Base-by-base conservation (phyloP, 2,329 filamentous ascomycete species). In the Mycosphaerelloides madeirae region DNA sequence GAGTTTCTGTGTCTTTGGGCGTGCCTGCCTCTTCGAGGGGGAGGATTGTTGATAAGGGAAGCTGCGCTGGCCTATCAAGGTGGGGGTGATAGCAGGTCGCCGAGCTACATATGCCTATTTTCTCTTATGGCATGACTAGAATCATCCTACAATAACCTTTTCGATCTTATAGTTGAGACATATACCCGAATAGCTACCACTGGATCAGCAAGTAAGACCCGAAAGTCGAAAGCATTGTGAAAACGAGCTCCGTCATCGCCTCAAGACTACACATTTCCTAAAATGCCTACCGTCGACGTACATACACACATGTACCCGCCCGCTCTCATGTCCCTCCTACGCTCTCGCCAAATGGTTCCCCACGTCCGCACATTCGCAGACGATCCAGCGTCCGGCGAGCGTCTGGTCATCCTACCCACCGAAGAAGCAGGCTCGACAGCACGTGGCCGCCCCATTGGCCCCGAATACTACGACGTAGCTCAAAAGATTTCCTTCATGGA, bases 401-500 rank as follows among this genome's bases (percentile, higher is more conserved):
- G 84, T 11, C 77, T 87, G 44, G 58, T 63, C 3, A 63, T 63
- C 35, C 50, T 64, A 2, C 61, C 61, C 1, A 48, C 58, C 16
- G 61, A 64, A 47, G 61, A 64, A 48, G 50, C 52, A 37, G 36
- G 41, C 36, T 62, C 58, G 3, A 66, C 63, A n/a, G 55, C 62
- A 7, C 83, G 86, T 2, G 90, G 89, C 29, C 81, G 90, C 3
- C 89, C 90, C 3, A 80, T 96, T 33, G 91, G 88, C 16, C 74
- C 80, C 1, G 86, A 90, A 58, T 96, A 91, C 73, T 87, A 83
- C 50, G 86, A 87, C 34, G 82, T 95, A 46, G 69, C 74, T 13
- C 76, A 87, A 56, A 96, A 95, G 62, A 75, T 95, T 12, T 75
- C 80, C 38, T 95, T 96, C 69, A 96, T 96, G 90, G 77, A 88